phyloP scores from a whole-genome alignment of 441 rosid genomes.

The Mallotus repandus region DNA sequence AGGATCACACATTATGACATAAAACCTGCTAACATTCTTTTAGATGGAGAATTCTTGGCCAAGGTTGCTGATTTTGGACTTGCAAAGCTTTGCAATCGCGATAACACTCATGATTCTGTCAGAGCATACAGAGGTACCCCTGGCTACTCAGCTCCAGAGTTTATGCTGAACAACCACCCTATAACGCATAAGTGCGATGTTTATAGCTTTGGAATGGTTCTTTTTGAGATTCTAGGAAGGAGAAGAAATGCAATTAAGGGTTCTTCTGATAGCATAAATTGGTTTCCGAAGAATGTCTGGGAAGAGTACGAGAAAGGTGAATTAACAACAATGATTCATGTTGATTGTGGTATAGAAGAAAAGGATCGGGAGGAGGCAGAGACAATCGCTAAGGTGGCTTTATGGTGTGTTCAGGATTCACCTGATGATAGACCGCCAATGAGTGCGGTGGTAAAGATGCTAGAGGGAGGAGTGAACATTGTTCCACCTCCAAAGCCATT shows the following conservation, averaged over 20 bases:
- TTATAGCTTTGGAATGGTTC: not conserved
- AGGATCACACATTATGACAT: slow-evolving; percentile 25
- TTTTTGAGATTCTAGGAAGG: not conserved
- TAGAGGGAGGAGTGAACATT: slow-evolving; percentile 19
- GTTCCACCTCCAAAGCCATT: slow-evolving; percentile 18
- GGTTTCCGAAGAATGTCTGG: slow-evolving; percentile 10
- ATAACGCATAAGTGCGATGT: slow-evolving; percentile 22
- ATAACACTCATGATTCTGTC: slow-evolving; percentile 1
- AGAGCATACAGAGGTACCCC: slow-evolving; percentile 17
- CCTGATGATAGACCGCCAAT: not conserved
- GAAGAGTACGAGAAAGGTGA: not conserved
- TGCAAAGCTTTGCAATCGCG: slow-evolving; percentile 21
- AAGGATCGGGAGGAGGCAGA: not conserved
- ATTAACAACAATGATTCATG: not conserved
- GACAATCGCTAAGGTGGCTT: not conserved
- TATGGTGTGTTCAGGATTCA: not conserved
- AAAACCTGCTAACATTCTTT: slow-evolving; percentile 26
- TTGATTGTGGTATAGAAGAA: slow-evolving; percentile 8
- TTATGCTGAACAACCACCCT: not conserved
- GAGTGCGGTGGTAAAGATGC: slow-evolving; percentile 12
- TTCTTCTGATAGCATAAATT: not conserved
- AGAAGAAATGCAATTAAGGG: not conserved
- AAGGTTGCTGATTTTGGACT: slow-evolving; percentile 20
- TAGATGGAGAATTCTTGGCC: not conserved
- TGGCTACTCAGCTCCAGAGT: slow-evolving; percentile 11